These are phyloP conservation scores for Lactarius quietus DNA, from an alignment of 768 basidiomycete genomes.

Conservation along the genomic window DNA sequence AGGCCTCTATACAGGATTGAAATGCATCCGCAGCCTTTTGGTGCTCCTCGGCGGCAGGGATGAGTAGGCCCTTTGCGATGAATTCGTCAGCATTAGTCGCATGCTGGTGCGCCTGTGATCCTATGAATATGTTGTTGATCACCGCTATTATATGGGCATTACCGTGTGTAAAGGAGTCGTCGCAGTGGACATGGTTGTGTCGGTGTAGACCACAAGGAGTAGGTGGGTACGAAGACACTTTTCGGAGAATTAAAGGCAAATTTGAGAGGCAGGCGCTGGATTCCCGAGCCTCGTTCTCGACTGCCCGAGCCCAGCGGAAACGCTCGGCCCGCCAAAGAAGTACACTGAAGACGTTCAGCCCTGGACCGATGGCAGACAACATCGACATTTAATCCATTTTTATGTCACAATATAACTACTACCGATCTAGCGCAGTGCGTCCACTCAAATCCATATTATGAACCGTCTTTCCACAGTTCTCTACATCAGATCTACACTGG, in stretches of 20 bases:
- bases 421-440: neutral
- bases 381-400: slow-evolving; percentile 6
- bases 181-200: slow-evolving; percentile 26
- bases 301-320: slow-evolving; percentile 6
- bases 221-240: neutral
- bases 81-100: slow-evolving; percentile 78
- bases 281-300: neutral
- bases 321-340: slow-evolving; percentile 12
- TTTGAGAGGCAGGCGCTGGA: slow-evolving; percentile 2
- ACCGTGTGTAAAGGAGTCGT: slow-evolving; percentile 31
- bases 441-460: slow-evolving; percentile 4
- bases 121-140: slow-evolving; percentile 7
- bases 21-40: slow-evolving; percentile 74
- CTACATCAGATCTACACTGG: slow-evolving; percentile 21
- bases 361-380: neutral
- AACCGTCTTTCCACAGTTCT: slow-evolving; percentile 18
- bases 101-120: slow-evolving; percentile 73
- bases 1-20: slow-evolving; percentile 65
- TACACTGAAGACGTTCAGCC: neutral
- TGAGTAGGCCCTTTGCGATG: slow-evolving; percentile 58
- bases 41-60: slow-evolving; percentile 72
- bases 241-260: slow-evolving; percentile 7
- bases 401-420: neutral
- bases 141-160: slow-evolving; percentile 5
- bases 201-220: neutral